Base-by-base conservation (phyloP, 2,329 filamentous ascomycete genomes). In the Colletotrichum noveboracense region DNA sequence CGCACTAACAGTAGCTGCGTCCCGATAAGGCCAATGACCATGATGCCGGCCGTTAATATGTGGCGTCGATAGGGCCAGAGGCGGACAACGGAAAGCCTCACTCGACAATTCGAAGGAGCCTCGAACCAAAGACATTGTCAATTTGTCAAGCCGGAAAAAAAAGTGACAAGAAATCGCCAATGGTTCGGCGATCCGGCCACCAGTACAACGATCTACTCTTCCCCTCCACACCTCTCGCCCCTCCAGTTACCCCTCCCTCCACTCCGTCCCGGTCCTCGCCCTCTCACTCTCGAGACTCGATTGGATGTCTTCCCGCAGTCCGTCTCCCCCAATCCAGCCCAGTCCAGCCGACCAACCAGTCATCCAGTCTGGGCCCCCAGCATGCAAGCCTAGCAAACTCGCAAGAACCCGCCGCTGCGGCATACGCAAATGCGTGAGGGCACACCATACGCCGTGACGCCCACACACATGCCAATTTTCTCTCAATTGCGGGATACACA, bases 331-430 rank as follows among this genome's bases (percentile, higher is more conserved):
- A 60, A 60, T 69, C 58, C 70, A 68, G 64, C 70, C 64, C 70
- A 71, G 64, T 73, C 70, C 58, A 73, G 64, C 61, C 72, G 69
- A 71, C 32, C 62, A 75, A 60, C 72, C 69, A 75, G 62, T 71
- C 68, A 71, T 61, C 30, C 67, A 24, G 24, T 16, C 28, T 16
- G 30, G 43, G 9, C 16, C 30, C 60, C 6, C 14, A 34, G 56
- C 61, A 55, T 30, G 30, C 32, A 61, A 60, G 71, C 61, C 71
- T 38, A 73, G 24, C 26, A 28, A 28, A 32, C 55, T 28, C 55
- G 55, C 55, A 24, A 24, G 48, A 52, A 21, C 52, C 43, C 64
- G 64, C 64, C 48, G 48, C 30, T 64, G 64, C 58, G 70, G 70
- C 66, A 67, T 52, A 48, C 73, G 70, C 70, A 75, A 73, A 65